phyloP scores from a whole-genome alignment of 2,329 filamentous ascomycete species.

The Cladosporium sp. region DNA sequence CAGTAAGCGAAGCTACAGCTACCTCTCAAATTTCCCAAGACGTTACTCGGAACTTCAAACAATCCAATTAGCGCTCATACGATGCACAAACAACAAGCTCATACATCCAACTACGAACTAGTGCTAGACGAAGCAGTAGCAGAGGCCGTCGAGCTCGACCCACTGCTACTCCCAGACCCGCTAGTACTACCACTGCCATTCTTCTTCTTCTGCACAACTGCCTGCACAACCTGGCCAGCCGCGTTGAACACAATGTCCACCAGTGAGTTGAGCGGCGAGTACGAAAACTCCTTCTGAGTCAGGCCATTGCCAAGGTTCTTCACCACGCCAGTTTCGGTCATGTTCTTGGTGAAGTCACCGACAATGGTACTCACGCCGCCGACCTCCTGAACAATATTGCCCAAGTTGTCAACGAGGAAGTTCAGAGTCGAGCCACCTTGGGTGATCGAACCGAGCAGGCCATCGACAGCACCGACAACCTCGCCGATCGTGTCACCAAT shows the following conservation, averaged over 20 bases:
- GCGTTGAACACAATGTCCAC: conserved; percentile 55
- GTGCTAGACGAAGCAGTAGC: conserved; percentile 4
- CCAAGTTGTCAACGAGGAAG: conserved; percentile 53
- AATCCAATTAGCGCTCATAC: background rate
- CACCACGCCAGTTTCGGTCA: conserved; percentile 45
- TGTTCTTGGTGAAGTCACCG: conserved; percentile 56
- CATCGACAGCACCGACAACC: conserved; percentile 42
- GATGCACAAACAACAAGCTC: background rate
- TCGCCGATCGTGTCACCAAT: conserved; percentile 20
- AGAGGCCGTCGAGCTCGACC: conserved; percentile 6
- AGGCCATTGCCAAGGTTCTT: conserved; percentile 37
- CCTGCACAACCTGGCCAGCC: conserved; percentile 53
- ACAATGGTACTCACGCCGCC: conserved; percentile 50
- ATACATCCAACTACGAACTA: background rate
- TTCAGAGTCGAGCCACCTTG: conserved; percentile 49
- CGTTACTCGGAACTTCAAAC: no score
- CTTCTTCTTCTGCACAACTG: conserved; percentile 33
- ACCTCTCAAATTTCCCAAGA: no score
- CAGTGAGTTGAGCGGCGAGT: conserved; percentile 47
- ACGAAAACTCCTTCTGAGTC: conserved; percentile 51
- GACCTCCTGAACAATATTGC: conserved; percentile 61
- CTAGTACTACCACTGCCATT: conserved; percentile 13
- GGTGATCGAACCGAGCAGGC: conserved; percentile 55
- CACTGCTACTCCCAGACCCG: background rate
- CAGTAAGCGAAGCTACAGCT: no score